Base-by-base conservation (phyloP, 495 filamentous ascomycete species). In the Xylaria longipes region DNA sequence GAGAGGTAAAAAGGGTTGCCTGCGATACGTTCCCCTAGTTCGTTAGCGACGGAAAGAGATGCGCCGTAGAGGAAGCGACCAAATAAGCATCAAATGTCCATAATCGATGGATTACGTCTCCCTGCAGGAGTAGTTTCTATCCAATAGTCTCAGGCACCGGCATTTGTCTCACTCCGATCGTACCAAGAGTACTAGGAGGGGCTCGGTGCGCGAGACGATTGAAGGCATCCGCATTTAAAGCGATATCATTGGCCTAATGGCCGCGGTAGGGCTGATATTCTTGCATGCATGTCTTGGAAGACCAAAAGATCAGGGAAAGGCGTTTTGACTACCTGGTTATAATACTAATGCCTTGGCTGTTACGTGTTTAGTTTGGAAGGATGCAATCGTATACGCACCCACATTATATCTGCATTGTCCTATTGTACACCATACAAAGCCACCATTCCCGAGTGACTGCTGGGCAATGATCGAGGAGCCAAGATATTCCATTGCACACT, bases 71-170 rank as follows among this genome's bases (percentile, higher is more conserved):
- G 33, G 12, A 62, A n/a, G 15, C 8, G 22, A 27, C 6, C 37
- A 43, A 37, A 1, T 25, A 5, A 62, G n/a, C 20, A 41, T 62
- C 12, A 22, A 27, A 62, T 65, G 2, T n/a, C 41, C 6, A 65
- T 65, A 45, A 65, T 65, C 41, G 52, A 65, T 63, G 14, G 54
- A 71, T 75, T 77, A 75, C 75, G 75, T 75, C 68, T 67, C 68
- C 25, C 43, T 29, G 68, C 65, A 70, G 62, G 65, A 71, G 69
- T 68, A 64, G 20, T n/a, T 57, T 54, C 54, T 20, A 68, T 37
- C 52, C n/a, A 62, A 37, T 37, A 25, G 35, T 69, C 62, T 70
- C 74, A 77, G 76, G 76, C 76, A 77, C 72, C 76, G 71, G 73
- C 37, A 77, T 77, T 75, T 57, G 71, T 66, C 69, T 43, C 63